A percentile compares a stretch with the other conserved stretches of the same genome.
phyloP scores from a whole-genome alignment of 176 grass and related monocot species.

The Rhipidocladum racemiflorum region DNA sequence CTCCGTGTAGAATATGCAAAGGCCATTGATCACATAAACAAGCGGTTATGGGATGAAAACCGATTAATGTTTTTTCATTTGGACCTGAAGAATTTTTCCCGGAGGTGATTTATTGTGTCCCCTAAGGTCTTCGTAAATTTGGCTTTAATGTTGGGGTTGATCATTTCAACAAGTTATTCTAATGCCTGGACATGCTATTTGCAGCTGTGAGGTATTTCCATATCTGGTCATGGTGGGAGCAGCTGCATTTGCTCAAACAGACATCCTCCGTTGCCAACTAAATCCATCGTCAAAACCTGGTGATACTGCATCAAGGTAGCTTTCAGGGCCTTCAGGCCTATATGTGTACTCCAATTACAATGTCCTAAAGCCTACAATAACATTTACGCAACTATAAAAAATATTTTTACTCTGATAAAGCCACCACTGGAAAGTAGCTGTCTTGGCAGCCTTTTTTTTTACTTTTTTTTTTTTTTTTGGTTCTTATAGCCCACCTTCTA shows the following conservation, averaged over 20 bases:
- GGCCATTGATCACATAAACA: constrained; percentile 54
- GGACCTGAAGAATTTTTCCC: constrained; percentile 53
- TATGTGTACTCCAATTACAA: not conserved
- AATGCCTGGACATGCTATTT: not conserved
- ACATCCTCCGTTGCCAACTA: constrained; percentile 47
- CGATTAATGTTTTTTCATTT: constrained; percentile 47
- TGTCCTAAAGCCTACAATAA: not conserved
- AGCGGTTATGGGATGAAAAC: constrained; percentile 14
- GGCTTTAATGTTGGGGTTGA: not conserved
- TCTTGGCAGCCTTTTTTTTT: no score
- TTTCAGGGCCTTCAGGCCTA: not conserved
- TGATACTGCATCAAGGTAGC: not conserved
- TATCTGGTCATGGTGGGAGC: constrained; percentile 36
- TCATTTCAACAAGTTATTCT: not conserved
- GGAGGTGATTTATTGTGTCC: constrained; percentile 26
- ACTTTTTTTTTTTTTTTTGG: not conserved
- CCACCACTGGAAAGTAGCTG: no score
- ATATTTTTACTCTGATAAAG: not conserved
- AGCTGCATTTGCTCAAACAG: constrained; percentile 36
- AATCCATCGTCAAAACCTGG: not conserved
- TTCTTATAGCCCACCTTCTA: not conserved
- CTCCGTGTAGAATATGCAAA: constrained; percentile 49
- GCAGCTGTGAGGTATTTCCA: constrained; percentile 43
- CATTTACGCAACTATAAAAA: not conserved
- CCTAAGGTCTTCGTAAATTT: not conserved